Conservation (phyloP, 192 early-diverging fungal species). For the Coemansia sp. region DNA sequence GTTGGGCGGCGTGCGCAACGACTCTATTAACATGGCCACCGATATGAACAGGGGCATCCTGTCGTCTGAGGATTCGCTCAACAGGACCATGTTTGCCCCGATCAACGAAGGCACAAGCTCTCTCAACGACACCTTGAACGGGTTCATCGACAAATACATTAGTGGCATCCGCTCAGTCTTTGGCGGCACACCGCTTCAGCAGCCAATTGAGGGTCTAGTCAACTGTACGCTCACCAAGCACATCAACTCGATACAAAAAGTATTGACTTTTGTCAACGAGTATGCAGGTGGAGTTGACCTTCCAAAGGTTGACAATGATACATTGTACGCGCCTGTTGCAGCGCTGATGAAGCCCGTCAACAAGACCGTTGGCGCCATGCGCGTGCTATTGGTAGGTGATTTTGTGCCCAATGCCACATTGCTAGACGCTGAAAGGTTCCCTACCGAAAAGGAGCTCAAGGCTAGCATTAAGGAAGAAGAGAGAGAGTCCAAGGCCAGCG, state of each 20-base stretch:
- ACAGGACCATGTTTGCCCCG: conserved; percentile 38
- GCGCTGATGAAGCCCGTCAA: conserved; percentile 25
- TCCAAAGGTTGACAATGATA: conserved; percentile 24
- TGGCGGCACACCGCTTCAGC: conserved; percentile 25
- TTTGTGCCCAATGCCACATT: conserved; percentile 30
- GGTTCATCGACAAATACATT: conserved; percentile 33
- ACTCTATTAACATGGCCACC: conserved; percentile 26
- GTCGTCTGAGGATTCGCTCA: conserved; percentile 12
- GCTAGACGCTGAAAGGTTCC: conserved; percentile 24
- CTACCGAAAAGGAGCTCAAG: conserved; percentile 2
- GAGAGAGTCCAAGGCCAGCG: background rate
- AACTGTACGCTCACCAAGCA: conserved; percentile 51
- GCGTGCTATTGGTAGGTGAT: conserved; percentile 26
- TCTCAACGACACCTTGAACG: conserved; percentile 40
- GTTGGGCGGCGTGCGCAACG: conserved; percentile 21
- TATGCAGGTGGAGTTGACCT: conserved; percentile 25
- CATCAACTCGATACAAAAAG: conserved; percentile 27
- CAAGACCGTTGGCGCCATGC: conserved; percentile 16
- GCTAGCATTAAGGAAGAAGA: background rate
- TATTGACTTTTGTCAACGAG: conserved; percentile 38
- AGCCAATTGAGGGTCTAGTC: conserved; percentile 41
- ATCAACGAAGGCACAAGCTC: conserved; percentile 21
- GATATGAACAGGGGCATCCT: conserved; percentile 27
- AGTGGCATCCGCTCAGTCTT: conserved; percentile 31
- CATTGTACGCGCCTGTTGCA: conserved; percentile 15